A percentile compares a stretch with the other conserved stretches of the same genome.
These are phyloP conservation scores for Cladophialophora carrionii DNA, from an alignment of 2,329 filamentous ascomycete species.

Conservation along the genomic window DNA sequence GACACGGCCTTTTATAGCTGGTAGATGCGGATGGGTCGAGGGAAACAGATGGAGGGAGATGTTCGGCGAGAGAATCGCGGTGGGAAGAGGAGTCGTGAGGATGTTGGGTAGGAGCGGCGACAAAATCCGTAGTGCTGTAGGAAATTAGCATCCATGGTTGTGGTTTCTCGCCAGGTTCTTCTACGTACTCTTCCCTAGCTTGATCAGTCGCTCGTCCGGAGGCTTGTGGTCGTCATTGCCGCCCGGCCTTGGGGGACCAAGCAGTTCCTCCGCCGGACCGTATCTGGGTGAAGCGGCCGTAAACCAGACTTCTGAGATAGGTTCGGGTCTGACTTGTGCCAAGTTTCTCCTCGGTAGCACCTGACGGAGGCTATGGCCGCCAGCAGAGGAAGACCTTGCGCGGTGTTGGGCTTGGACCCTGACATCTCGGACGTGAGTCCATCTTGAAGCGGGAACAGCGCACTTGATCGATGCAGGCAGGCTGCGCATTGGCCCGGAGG, in stretches of 20 bases:
- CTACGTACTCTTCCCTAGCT: constrained; percentile 63
- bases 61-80: constrained; percentile 64
- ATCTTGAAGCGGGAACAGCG: constrained; percentile 17
- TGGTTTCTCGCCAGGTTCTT: not conserved
- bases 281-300: constrained; percentile 37
- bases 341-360: constrained; percentile 40
- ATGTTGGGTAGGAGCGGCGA: constrained; percentile 65
- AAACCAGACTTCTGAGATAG: constrained; percentile 45
- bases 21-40: constrained; percentile 67
- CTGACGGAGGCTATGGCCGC: constrained; percentile 18
- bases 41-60: constrained; percentile 68
- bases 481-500: constrained; percentile 35
- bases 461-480: constrained; percentile 21
- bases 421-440: constrained; percentile 9
- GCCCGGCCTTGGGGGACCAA: constrained; percentile 30
- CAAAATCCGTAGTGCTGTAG: constrained; percentile 61
- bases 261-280: constrained; percentile 37
- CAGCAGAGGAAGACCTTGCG: constrained; percentile 26
- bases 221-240: constrained; percentile 48
- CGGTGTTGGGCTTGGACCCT: constrained; percentile 13
- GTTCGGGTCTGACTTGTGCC: constrained; percentile 46
- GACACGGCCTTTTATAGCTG: constrained; percentile 85
- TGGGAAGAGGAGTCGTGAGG: constrained; percentile 63
- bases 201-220: constrained; percentile 62
- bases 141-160: constrained; percentile 9